Conservation (phyloP, 2,329 filamentous ascomycete species). For the Calonectria hawksworthii region DNA sequence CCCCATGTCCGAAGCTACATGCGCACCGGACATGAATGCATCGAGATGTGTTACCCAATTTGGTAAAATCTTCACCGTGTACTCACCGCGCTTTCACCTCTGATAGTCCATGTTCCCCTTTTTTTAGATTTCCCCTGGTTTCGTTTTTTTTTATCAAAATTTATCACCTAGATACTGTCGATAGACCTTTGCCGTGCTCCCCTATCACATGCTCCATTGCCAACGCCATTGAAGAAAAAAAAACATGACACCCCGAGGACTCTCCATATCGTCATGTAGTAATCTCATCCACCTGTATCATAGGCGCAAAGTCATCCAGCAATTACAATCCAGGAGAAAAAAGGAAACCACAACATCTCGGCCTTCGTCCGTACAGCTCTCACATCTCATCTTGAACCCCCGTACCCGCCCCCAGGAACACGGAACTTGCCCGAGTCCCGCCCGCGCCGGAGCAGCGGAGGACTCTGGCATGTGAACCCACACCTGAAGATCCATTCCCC, state of each 20-base stretch:
- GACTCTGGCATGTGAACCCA: conserved; percentile 49
- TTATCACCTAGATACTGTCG: not conserved
- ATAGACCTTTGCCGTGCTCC: not conserved
- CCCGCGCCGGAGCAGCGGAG: conserved; percentile 48
- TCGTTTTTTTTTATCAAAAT: not conserved
- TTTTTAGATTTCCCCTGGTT: not conserved
- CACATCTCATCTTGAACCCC: conserved; percentile 23
- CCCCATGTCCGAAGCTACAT: not conserved
- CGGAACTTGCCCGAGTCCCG: conserved; percentile 47
- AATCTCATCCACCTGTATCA: not conserved
- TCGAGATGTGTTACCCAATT: conserved; percentile 2
- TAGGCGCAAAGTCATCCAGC: not conserved
- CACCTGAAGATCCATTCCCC: conserved; percentile 7
- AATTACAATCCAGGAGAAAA: not conserved
- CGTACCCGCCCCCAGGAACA: conserved; percentile 34
- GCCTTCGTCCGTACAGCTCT: conserved; percentile 40
- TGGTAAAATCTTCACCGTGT: conserved; percentile 1
- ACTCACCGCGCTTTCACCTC: conserved; percentile 7
- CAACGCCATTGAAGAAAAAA: not conserved
- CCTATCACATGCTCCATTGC: not conserved
- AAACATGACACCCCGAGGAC: not conserved
- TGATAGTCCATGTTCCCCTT: not conserved
- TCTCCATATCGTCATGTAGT: not conserved
- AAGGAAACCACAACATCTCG: conserved; percentile 28
- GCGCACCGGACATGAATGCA: conserved; percentile 8